phyloP scores from a whole-genome alignment of 1,284 basidiomycete species.

The Rhodofomes roseus region DNA sequence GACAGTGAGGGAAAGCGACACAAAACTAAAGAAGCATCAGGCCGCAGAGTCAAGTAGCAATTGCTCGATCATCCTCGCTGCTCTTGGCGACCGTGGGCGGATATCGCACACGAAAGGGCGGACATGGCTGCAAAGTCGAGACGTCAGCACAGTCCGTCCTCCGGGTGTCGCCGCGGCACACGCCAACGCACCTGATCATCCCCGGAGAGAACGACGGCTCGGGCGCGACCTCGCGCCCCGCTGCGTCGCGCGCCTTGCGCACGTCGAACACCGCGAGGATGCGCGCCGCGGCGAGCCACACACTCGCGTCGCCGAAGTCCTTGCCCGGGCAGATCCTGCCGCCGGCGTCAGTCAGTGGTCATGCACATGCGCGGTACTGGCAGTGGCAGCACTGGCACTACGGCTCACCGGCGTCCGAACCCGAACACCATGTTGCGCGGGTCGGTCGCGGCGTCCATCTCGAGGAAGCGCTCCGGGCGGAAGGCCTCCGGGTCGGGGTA shows the following conservation, averaged over 20 bases:
- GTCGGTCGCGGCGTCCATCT: constrained; percentile 16
- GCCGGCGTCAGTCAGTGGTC: too few relatives aligned
- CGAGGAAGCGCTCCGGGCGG: constrained; percentile 8
- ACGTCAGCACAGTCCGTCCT: neutral
- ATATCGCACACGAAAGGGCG: neutral
- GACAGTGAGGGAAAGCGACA: too few relatives aligned
- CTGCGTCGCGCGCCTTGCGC: constrained; percentile 6
- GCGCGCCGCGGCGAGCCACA: constrained; percentile 17
- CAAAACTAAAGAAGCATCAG: too few relatives aligned
- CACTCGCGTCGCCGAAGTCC: constrained; percentile 13
- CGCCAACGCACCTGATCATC: neutral
- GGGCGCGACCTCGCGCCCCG: constrained; percentile 8
- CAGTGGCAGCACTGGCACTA: too few relatives aligned
- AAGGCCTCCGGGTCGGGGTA: constrained; percentile 15
- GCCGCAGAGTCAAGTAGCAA: too few relatives aligned
- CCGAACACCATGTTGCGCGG: constrained; percentile 10
- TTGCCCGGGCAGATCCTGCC: constrained; percentile 13
- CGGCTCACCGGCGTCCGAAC: constrained; percentile 12
- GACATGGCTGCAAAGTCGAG: neutral
- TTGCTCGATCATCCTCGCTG: neutral
- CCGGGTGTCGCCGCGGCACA: too few relatives aligned
- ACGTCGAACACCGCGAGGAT: constrained; percentile 14
- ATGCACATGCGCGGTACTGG: too few relatives aligned
- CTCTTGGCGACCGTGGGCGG: neutral
- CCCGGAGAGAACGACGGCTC: neutral